phyloP scores from a whole-genome alignment of 192 early-diverging fungal species.

The Coemansia interrupta region DNA sequence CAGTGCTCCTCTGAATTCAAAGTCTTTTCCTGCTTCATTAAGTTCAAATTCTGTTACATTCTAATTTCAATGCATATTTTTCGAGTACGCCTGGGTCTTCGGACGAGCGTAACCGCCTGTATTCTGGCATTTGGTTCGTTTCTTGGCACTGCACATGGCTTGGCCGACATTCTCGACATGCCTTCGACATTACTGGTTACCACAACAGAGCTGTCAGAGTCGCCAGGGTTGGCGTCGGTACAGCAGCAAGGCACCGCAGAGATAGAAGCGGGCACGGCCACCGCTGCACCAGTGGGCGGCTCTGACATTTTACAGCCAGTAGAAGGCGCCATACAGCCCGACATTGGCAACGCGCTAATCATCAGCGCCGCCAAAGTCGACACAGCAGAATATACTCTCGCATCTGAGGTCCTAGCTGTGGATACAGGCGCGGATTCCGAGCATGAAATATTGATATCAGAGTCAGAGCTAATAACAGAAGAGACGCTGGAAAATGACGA shows the following conservation, averaged over 20 bases:
- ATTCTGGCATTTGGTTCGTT: not conserved
- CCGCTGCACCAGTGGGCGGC: not conserved
- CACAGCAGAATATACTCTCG: no score
- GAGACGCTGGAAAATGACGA: no score
- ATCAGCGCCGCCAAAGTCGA: not conserved
- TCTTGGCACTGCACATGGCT: not conserved
- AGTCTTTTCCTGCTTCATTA: no score
- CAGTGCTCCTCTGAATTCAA: not conserved
- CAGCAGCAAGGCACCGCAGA: no score
- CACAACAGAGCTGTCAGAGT: no score
- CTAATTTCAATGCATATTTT: conserved; percentile 2
- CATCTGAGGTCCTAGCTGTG: no score
- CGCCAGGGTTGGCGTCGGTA: no score
- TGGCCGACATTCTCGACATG: not conserved
- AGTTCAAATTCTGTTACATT: not conserved
- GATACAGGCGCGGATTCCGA: no score
- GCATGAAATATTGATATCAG: no score
- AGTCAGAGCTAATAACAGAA: no score
- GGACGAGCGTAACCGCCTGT: not conserved
- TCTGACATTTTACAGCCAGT: not conserved
- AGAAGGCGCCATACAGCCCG: not conserved
- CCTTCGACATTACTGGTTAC: not conserved
- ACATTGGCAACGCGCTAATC: not conserved
- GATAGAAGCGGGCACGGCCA: no score
- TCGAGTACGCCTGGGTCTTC: not conserved